These are phyloP conservation scores for Malus sylvestris DNA, from an alignment of 306 rosid genomes.

Conservation along the genomic window DNA sequence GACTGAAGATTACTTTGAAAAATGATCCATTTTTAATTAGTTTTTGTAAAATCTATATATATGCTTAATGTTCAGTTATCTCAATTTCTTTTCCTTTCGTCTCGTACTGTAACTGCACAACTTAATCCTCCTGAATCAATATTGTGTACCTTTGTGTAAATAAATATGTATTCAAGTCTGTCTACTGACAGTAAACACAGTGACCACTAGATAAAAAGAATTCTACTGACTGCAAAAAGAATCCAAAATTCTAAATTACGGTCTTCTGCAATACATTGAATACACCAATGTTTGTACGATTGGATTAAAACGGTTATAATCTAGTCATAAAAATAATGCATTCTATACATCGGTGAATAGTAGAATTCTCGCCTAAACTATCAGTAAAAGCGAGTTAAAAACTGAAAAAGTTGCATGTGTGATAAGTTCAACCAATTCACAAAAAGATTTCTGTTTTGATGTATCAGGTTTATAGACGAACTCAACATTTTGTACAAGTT, in stretches of 20 bases:
- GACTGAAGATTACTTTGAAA: conserved; percentile 72
- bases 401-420: no score
- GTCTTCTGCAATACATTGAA: neutral
- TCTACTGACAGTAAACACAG: neutral
- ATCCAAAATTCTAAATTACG: neutral
- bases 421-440: no score
- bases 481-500: no score
- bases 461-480: no score
- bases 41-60: neutral
- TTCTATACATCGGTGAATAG: no score
- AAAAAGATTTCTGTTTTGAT: no score
- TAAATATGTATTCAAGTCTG: neutral
- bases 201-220: neutral
- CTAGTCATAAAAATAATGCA: neutral
- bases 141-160: conserved; percentile 3
- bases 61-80: neutral
- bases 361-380: neutral
- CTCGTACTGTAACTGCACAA: neutral
- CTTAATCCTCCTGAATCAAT: neutral
- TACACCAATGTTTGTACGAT: neutral
- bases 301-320: neutral
- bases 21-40: neutral
- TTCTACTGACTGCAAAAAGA: neutral
- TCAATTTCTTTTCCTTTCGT: neutral
- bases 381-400: neutral